Conservation (phyloP, 495 filamentous ascomycete genomes). For the Podospora comata region DNA sequence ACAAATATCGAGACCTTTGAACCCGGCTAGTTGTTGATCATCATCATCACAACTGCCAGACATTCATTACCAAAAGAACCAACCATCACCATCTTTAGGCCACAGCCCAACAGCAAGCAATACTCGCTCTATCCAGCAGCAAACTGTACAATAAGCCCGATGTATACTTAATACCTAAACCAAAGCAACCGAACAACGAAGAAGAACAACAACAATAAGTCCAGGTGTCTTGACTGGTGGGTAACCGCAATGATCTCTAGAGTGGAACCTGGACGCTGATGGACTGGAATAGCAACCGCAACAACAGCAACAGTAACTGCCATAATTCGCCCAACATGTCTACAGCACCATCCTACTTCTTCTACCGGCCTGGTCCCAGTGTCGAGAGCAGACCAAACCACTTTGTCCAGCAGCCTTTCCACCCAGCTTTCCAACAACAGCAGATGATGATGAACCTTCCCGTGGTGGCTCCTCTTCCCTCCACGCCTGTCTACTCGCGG, state of each 20-base stretch:
- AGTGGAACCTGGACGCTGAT: background rate
- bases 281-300: slow-evolving; percentile 10
- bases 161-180: slow-evolving; percentile 48
- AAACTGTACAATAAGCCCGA: slow-evolving; percentile 42
- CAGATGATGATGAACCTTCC: slow-evolving; percentile 52
- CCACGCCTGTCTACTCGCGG: slow-evolving; percentile 71
- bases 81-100: slow-evolving; percentile 49
- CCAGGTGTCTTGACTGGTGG: slow-evolving; percentile 24
- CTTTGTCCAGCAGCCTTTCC: slow-evolving; percentile 71
- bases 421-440: slow-evolving; percentile 18
- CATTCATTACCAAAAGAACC: slow-evolving; percentile 48
- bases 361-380: slow-evolving; percentile 78
- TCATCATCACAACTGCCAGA: slow-evolving; percentile 41
- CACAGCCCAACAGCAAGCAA: slow-evolving; percentile 43
- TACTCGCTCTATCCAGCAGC: slow-evolving; percentile 21
- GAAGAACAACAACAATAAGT: slow-evolving; percentile 11
- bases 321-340: slow-evolving; percentile 21
- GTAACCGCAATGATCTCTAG: slow-evolving; percentile 17
- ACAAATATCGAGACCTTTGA: slow-evolving; percentile 38
- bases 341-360: slow-evolving; percentile 84
- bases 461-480: slow-evolving; percentile 54
- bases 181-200: slow-evolving; percentile 19
- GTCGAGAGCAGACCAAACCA: slow-evolving; percentile 75
- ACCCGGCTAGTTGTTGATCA: slow-evolving; percentile 38
- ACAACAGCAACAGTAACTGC: background rate